Percentiles rank a stretch among this genome's conserved stretches.
These are phyloP conservation scores for Linnemannia schmuckeri DNA, from an alignment of 192 early-diverging fungal species.

Conservation along the genomic window DNA sequence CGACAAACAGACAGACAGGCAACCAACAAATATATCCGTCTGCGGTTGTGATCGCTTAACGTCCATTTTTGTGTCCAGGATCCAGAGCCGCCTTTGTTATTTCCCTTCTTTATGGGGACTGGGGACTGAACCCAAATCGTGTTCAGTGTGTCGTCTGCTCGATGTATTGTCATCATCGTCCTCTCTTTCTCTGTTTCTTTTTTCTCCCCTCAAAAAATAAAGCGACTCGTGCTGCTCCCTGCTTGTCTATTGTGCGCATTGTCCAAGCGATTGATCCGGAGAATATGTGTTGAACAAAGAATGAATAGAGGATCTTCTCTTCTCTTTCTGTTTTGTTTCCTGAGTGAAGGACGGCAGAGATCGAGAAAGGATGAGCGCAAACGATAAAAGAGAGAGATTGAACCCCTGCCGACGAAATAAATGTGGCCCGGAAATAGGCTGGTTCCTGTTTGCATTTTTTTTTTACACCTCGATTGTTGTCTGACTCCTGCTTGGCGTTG, in stretches of 20 bases:
- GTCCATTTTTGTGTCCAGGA: not conserved
- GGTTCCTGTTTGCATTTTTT: too few relatives aligned
- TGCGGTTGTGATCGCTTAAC: not conserved
- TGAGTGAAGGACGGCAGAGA: too few relatives aligned
- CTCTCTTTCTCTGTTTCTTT: not conserved
- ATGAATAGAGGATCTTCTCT: not conserved
- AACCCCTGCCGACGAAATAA: not conserved
- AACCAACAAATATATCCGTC: not conserved
- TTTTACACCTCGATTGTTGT: too few relatives aligned
- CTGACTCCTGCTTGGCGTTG: not conserved
- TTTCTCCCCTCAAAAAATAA: not conserved
- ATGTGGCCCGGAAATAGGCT: too few relatives aligned
- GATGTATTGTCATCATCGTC: not conserved
- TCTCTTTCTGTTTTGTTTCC: not conserved
- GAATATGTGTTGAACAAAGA: constrained; percentile 3
- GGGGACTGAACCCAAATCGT: constrained; percentile 7
- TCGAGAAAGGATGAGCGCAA: too few relatives aligned
- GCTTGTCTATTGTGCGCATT: not conserved
- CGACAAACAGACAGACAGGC: too few relatives aligned
- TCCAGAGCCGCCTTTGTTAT: not conserved
- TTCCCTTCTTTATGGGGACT: not conserved
- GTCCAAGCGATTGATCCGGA: not conserved
- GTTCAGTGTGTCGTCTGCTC: not conserved
- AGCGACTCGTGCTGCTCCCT: not conserved
- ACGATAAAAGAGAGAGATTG: not conserved